These are phyloP conservation scores for Kwoniella sp. DNA, from an alignment of 768 basidiomycete species.

Conservation along the genomic window DNA sequence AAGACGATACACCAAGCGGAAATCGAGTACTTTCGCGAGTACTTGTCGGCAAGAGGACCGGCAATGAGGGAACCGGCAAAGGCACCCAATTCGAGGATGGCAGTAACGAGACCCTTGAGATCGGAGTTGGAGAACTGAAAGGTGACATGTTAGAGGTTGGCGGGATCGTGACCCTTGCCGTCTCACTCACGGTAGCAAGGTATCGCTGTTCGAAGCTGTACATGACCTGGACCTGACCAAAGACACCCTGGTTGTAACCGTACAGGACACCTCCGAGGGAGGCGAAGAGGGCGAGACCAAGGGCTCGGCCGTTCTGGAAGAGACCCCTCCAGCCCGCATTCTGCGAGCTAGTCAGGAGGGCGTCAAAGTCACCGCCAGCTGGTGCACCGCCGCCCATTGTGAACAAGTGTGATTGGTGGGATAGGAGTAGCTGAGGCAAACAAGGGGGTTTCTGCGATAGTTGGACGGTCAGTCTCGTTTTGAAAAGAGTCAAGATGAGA, in stretches of 20 bases:
- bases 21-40: constrained; percentile 59
- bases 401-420: constrained; percentile 9
- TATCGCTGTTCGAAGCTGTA: constrained; percentile 33
- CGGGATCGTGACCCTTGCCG: too few relatives aligned
- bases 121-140: constrained; percentile 50
- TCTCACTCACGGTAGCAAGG: constrained; percentile 28
- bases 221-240: constrained; percentile 68
- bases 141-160: too few relatives aligned
- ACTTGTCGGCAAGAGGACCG: constrained; percentile 64
- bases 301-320: constrained; percentile 58
- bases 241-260: constrained; percentile 63
- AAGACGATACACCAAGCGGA: constrained; percentile 64
- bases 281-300: constrained; percentile 69
- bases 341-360: constrained; percentile 51
- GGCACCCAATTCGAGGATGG: constrained; percentile 60
- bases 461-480: not conserved
- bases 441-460: too few relatives aligned
- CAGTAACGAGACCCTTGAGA: constrained; percentile 67
- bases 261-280: constrained; percentile 68
- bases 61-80: constrained; percentile 71
- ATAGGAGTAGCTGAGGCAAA: not conserved
- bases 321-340: constrained; percentile 63
- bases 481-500: not conserved
- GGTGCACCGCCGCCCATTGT: constrained; percentile 46
- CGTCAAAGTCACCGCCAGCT: constrained; percentile 39